phyloP scores from a whole-genome alignment of 257 asterid genomes.

The Nicotiana benthamiana region DNA sequence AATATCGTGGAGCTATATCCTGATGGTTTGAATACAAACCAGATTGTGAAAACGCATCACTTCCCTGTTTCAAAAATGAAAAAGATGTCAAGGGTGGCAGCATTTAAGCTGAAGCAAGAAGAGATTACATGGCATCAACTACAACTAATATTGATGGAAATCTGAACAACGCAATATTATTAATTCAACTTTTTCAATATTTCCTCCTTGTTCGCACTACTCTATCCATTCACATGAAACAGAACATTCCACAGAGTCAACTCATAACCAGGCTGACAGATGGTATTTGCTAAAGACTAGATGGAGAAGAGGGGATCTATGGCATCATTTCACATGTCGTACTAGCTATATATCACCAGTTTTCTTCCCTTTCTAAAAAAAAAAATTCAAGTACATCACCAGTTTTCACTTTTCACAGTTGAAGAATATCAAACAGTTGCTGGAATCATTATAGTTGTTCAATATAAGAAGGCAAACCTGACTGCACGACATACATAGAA shows the following conservation, averaged over 20 bases:
- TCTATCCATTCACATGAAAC: slow-evolving; percentile 1
- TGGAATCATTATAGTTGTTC: neutral
- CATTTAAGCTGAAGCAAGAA: neutral
- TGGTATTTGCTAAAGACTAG: neutral
- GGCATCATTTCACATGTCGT: neutral
- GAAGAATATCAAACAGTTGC: neutral
- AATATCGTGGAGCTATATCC: slow-evolving; percentile 88
- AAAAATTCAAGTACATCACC: too few species aligned
- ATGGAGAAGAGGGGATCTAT: too few species aligned
- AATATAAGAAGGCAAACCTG: slow-evolving; percentile 41
- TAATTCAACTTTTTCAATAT: neutral
- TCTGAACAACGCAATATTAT: neutral
- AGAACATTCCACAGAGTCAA: neutral
- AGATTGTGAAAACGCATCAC: slow-evolving; percentile 88
- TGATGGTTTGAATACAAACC: slow-evolving; percentile 89
- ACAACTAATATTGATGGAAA: neutral
- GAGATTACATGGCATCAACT: neutral
- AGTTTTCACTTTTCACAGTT: neutral
- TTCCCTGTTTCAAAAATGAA: slow-evolving; percentile 44
- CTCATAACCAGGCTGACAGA: neutral
- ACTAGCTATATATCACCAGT: neutral
- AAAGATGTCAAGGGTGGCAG: neutral
- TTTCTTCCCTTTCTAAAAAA: too few species aligned
- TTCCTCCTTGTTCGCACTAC: neutral
- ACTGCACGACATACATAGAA: slow-evolving; percentile 88